Conservation (phyloP, 2,329 filamentous ascomycete species). For the Ascochyta lentis region DNA sequence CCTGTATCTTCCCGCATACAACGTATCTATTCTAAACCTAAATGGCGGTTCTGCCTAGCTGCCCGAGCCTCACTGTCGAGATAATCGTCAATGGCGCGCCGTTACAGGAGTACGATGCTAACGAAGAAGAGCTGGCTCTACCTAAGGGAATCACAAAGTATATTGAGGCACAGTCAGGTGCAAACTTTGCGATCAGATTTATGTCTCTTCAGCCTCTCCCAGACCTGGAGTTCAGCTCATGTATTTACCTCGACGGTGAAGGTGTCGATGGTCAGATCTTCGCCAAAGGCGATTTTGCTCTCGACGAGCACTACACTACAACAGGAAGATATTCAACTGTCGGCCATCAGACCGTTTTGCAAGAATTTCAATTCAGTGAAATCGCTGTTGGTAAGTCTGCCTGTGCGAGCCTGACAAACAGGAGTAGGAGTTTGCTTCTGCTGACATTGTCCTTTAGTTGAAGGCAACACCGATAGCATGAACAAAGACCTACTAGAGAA, state of each 20-base stretch:
- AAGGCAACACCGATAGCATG: not conserved
- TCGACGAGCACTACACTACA: not conserved
- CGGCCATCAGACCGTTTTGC: not conserved
- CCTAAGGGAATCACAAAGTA: slow-evolving; percentile 32
- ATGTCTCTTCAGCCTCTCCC: not conserved
- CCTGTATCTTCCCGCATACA: not conserved
- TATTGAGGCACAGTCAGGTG: slow-evolving; percentile 36
- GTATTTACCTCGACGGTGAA: not conserved
- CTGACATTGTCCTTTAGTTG: not conserved
- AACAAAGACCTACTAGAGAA: not conserved
- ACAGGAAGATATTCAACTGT: not conserved
- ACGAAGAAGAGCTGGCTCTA: slow-evolving; percentile 22
- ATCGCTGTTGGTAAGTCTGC: not conserved
- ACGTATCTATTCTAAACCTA: not conserved
- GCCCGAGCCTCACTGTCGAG: not conserved
- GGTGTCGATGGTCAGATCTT: too few relatives aligned
- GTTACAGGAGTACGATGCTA: slow-evolving; percentile 32
- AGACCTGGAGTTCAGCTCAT: not conserved
- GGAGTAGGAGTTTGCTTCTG: too few relatives aligned
- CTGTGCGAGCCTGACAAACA: not conserved
- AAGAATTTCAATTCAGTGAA: not conserved
- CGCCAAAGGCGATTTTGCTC: not conserved
- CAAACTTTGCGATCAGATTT: slow-evolving; percentile 25
- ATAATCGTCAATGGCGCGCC: slow-evolving; percentile 25
- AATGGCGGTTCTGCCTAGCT: not conserved